Evolutionary conservation across 2,329 filamentous ascomycete genomes (phyloP), one percentile per base, ranked within the genome.

Genomic region (Pseudofabraea citricarpa): DNA sequence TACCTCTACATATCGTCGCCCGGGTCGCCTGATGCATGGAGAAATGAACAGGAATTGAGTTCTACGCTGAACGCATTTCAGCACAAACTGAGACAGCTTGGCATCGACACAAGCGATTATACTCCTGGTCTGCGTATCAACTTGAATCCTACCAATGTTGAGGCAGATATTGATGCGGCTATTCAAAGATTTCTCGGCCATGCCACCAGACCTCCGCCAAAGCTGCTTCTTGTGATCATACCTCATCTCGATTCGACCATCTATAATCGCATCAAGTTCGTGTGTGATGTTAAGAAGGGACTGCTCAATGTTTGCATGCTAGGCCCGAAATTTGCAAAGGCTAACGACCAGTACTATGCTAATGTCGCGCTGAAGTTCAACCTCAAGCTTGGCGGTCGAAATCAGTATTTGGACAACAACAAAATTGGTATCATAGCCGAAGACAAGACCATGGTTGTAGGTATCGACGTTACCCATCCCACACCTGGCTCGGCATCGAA

Each of bases 391-490:
- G 84, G 83, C 1, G 85, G 86, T 2, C 60, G 72, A 12, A 90
- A 90, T 56, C 86, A 91, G 58, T 64, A 65, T 15, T 67, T 94
- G 1, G 60, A 62, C 2, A 46, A 63, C 12, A 56, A 70, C 0
- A 73, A 81, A n/a, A 65, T 83, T 7, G 72, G 71, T 1, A 71
- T 88, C 1, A 64, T 89, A 44, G 67, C 69, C 27, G 72, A 83
- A 26, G 77, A 75, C 2, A 81, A 81, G 51, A 91, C 88, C 0
- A 95, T 95, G 80, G 66, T 95, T 1, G 78, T 91, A 6, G 88
- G 90, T 0, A 85, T 91, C 53, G 90, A 95, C 56, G 88, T 95
- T 1, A 91, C 87, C 0, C 90, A 95, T 53, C 89, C 90, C 0
- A 90, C 88, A 19, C 76, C 79, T 0, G 78, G 75, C 0, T 80